Conservation (phyloP, 768 basidiomycete genomes). For the Mycena rebaudengoi region DNA sequence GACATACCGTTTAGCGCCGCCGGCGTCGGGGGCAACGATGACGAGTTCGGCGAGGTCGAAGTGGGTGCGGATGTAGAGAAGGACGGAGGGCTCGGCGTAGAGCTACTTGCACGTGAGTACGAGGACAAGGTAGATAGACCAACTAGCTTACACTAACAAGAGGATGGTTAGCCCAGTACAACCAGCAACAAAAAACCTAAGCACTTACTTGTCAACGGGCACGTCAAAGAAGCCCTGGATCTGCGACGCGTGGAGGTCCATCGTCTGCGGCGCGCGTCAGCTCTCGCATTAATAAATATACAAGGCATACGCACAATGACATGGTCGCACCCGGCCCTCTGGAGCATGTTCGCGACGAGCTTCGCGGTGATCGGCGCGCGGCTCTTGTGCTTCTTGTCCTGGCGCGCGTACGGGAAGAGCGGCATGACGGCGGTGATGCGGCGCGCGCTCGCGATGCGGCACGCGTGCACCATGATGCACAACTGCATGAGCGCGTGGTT, state of each 20-base stretch:
- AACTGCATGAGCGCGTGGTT: slow-evolving; percentile 98
- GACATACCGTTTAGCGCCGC: slow-evolving; percentile 93
- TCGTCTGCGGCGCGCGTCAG: slow-evolving; percentile 65
- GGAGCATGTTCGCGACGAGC: slow-evolving; percentile 97
- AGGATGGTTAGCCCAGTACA: slow-evolving; percentile 7
- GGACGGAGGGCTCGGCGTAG: slow-evolving; percentile 94
- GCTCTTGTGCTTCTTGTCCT: slow-evolving; percentile 99
- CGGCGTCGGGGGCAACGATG: slow-evolving; percentile 98
- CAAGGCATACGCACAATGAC: slow-evolving; percentile 82
- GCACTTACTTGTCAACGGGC: slow-evolving; percentile 96
- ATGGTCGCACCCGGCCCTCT: slow-evolving; percentile 93
- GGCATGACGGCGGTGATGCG: slow-evolving; percentile 99
- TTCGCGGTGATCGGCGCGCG: slow-evolving; percentile 98
- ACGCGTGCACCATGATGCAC: slow-evolving; percentile 99
- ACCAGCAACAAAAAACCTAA: background rate
- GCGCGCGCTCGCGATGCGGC: slow-evolving; percentile 99
- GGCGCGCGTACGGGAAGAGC: slow-evolving; percentile 95
- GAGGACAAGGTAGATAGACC: slow-evolving; percentile 5
- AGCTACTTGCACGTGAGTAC: slow-evolving; percentile 60
- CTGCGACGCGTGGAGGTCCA: slow-evolving; percentile 99
- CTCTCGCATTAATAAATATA: background rate
- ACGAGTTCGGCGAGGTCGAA: slow-evolving; percentile 88
- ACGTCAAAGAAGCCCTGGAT: slow-evolving; percentile 99
- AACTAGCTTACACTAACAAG: slow-evolving; percentile 17
- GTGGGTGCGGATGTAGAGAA: slow-evolving; percentile 92